Base-by-base conservation (phyloP, 1,284 basidiomycete species). In the Cutaneotrichosporon arboriforme region DNA sequence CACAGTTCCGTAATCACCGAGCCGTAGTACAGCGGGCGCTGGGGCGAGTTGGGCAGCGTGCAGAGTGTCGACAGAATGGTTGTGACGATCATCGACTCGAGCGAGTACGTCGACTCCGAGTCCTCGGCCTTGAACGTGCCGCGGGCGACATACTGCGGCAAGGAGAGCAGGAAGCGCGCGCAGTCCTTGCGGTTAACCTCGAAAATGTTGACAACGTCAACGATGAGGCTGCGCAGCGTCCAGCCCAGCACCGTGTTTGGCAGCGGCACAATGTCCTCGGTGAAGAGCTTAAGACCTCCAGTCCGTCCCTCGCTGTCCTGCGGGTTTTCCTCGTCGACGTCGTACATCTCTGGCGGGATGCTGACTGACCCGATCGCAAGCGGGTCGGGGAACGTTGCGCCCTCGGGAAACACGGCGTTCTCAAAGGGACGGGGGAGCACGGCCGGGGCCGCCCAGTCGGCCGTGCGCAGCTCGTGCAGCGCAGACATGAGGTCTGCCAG, bases 141-240 rank as follows among this genome's bases (percentile, higher is more conserved):
- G 8, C 81, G 78, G 1, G 85, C 72, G 47, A 86, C 81, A 88
- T 91, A 96, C 64, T 86, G 87, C 0, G 90, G 88, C 46, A 91
- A 84, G 63, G 92, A 87, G 37, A 97, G 80, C 3, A 98, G 79
- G 12, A 97, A 76, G 12, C 87, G 81, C 2, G 94, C 90, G 63
- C 87, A 89, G 66, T 98, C 94, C 73, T 96, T 97, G 50, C 94
- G 83, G 73, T 99, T 98, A 44, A 96, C 83, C 73, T 98, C 94
- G 69, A 90, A 98, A 26, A 97, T 86, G 62, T 91, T 84, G 50
- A 97, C 77, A 43, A 88, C 82, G 69, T 97, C 93, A n/a, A 84
- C 76, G 9, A 97, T 72, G 22, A 86, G 79, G 9, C 85, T 81
- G 21, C 87, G 86, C 15, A 96, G 80, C 23, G 86, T 81, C 70